These are phyloP conservation scores for Dissophora ornata DNA, from an alignment of 192 early-diverging fungal genomes.

Conservation along the genomic window DNA sequence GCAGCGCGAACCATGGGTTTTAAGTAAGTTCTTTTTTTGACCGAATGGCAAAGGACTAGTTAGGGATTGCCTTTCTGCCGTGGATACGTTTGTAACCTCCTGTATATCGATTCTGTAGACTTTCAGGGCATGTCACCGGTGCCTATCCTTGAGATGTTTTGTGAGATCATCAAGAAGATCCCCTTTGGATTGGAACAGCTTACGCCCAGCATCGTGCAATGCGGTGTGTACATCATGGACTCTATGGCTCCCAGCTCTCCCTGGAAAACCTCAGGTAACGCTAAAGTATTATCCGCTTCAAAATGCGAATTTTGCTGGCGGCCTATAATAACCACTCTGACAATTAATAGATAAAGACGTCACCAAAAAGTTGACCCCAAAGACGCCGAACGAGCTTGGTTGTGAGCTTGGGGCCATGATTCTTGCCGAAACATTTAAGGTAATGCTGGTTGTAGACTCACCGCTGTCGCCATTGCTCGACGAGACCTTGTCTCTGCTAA, in stretches of 20 bases:
- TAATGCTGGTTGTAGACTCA: conserved; percentile 1
- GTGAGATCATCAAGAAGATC: conserved; percentile 58
- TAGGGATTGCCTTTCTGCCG: too few species aligned
- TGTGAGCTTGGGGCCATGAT: conserved; percentile 58
- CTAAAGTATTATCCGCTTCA: too few species aligned
- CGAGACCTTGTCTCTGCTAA: too few species aligned
- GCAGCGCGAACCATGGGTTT: conserved; percentile 57
- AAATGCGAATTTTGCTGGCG: too few species aligned
- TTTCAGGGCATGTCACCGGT: conserved; percentile 32
- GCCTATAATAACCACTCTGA: neutral
- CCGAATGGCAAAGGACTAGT: too few species aligned
- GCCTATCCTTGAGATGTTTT: conserved; percentile 39
- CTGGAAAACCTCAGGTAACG: conserved; percentile 31
- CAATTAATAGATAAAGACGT: conserved; percentile 10
- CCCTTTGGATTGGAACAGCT: conserved; percentile 66
- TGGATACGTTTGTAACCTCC: too few species aligned
- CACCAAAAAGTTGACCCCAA: conserved; percentile 20
- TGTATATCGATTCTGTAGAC: conserved; percentile 13
- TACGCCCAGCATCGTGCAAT: conserved; percentile 62
- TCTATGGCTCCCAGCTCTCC: conserved; percentile 40
- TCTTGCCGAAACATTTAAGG: conserved; percentile 64
- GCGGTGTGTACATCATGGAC: conserved; percentile 64
- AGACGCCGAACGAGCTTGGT: conserved; percentile 52
- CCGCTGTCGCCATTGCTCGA: too few species aligned
- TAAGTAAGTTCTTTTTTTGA: too few species aligned